These are phyloP conservation scores for Acanthamoeba triangularis DNA, from an alignment of 208 protist genomes.

Conservation along the genomic window DNA sequence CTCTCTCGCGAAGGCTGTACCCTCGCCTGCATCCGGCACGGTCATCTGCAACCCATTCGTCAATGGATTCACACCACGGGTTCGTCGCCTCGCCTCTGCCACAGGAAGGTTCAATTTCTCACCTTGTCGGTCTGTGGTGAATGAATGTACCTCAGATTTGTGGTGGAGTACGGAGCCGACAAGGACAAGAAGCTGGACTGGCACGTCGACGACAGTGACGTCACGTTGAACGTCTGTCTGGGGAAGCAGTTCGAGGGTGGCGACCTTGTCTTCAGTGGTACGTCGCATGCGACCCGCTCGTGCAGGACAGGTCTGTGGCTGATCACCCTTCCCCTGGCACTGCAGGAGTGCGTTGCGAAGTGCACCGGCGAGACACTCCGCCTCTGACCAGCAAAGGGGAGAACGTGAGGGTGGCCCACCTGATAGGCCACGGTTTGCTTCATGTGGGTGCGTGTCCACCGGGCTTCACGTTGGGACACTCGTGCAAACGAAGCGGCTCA, in stretches of 20 bases:
- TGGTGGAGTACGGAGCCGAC: conserved; percentile 82
- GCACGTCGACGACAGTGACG: conserved; percentile 83
- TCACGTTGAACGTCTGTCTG: conserved; percentile 86
- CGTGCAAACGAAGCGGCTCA: neutral
- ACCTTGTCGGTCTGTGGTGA: no score
- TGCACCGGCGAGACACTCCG: neutral
- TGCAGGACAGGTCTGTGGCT: neutral
- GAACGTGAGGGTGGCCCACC: neutral
- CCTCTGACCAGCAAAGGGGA: conserved; percentile 6
- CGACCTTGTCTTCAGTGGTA: conserved; percentile 81
- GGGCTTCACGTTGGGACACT: neutral
- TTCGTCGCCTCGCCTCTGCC: neutral
- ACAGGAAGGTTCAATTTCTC: no score
- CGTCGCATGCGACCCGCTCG: neutral
- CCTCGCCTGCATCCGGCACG: neutral
- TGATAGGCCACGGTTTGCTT: conserved; percentile 7
- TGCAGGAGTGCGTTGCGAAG: neutral
- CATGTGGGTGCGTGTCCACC: neutral
- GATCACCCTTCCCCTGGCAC: no score
- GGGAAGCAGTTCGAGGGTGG: conserved; percentile 78
- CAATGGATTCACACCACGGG: neutral
- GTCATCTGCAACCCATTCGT: neutral
- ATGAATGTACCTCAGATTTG: conserved; percentile 69
- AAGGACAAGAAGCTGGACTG: conserved; percentile 81
- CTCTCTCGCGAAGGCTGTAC: neutral